Base-by-base conservation (phyloP, 2,329 filamentous ascomycete species). In the Chrysoporthe cubensis region DNA sequence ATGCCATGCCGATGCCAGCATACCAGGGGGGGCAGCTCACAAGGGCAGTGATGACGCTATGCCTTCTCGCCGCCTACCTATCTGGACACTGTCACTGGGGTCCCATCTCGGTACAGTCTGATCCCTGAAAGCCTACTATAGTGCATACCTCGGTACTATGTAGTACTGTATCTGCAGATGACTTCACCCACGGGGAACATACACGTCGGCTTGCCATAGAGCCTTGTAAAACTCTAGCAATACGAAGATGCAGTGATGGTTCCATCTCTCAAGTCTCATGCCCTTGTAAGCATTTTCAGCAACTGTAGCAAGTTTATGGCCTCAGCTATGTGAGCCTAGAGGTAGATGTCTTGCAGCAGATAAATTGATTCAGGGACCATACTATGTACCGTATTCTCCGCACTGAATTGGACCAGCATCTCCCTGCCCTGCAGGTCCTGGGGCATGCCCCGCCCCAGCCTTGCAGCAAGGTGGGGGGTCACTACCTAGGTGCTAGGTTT, bases 91-190 rank as follows among this genome's bases (percentile, higher is more conserved):
- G 26, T 16, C 1, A 3, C 57, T 26, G 57, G 57, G 37, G n/a
- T 34, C 57, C 37, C 40, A 60, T 60, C 57, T 60, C 57, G 57
- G 37, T 60, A 60, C 40, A 60, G 57, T 60, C 37, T 60, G 34
- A 60, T 60, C 57, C 57, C 57, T 44, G 57, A 32, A 58, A 40
- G 14, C 46, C 46, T 14, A 46, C 44, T 46, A 18, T 46, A 46
- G 44, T 46, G 18, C 11, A 46, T 46, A 46, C 44, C 44, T 46
- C 9, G 44, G 44, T 34, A 57, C 54, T 57, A 13, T 34, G 21
- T 32, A 57, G 21, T 42, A 34, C 34, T 57, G 26, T 26, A 40
- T 40, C 37, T 40, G 37, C 37, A 40, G 9, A 9, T 40, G 37
- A 40, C 37, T 40, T 9, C 37, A 9, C 37, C 6, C 37, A 40